A percentile compares a stretch with the other conserved stretches of the same genome.
phyloP scores from a whole-genome alignment of 2,329 filamentous ascomycete species.

The Fusarium verticillioides region DNA sequence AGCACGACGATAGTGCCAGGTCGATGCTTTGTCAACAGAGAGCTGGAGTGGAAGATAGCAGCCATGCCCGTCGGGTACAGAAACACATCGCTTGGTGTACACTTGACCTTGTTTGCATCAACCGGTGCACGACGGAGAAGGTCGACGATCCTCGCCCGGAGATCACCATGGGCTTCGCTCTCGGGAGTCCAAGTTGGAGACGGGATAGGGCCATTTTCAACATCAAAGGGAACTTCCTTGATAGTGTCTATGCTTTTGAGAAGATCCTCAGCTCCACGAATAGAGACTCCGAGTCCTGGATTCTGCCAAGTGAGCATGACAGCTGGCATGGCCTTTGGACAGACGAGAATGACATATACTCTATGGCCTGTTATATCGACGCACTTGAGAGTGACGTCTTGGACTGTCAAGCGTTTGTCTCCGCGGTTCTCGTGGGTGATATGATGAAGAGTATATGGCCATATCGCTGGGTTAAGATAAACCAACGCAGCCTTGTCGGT shows the following conservation, averaged over 20 bases:
- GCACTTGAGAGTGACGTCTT: slow-evolving; percentile 52
- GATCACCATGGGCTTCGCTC: slow-evolving; percentile 49
- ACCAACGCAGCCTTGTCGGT: slow-evolving; percentile 44
- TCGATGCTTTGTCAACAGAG: slow-evolving; percentile 50
- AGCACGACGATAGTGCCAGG: slow-evolving; percentile 55
- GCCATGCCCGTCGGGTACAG: slow-evolving; percentile 67
- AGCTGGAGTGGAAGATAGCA: slow-evolving; percentile 58
- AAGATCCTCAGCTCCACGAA: slow-evolving; percentile 58
- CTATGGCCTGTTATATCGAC: slow-evolving; percentile 56
- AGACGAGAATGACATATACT: slow-evolving; percentile 58
- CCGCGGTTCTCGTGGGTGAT: slow-evolving; percentile 51
- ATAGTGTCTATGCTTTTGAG: slow-evolving; percentile 51
- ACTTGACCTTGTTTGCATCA: slow-evolving; percentile 42
- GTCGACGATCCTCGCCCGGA: slow-evolving; percentile 55
- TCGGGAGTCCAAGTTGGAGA: slow-evolving; percentile 55
- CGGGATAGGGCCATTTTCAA: slow-evolving; percentile 35
- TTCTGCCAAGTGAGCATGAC: slow-evolving; percentile 59
- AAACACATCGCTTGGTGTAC: slow-evolving; percentile 56
- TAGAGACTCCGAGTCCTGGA: slow-evolving; percentile 58
- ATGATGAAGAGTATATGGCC: slow-evolving; percentile 47
- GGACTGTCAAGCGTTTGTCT: slow-evolving; percentile 48
- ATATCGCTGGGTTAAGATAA: slow-evolving; percentile 49
- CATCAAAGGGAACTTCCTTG: slow-evolving; percentile 48
- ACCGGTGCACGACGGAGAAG: slow-evolving; percentile 56
- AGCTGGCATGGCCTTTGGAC: slow-evolving; percentile 48